A percentile compares a stretch with the other conserved stretches of the same genome.
phyloP scores from a whole-genome alignment of 2,329 filamentous ascomycete genomes.

The Tolypocladium album region DNA sequence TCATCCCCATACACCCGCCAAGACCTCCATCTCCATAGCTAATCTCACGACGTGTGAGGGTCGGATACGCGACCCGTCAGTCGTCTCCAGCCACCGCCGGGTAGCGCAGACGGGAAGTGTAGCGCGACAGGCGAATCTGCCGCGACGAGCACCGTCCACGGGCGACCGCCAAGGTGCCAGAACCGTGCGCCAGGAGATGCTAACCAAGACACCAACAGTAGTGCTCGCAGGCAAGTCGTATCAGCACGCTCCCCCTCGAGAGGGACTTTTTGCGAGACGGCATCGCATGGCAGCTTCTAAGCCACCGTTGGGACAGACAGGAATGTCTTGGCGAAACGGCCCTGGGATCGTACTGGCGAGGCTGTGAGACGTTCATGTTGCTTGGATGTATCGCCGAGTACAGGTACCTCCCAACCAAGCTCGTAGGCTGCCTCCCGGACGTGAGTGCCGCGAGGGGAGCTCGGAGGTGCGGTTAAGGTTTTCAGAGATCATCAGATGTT shows the following conservation, averaged over 20 bases:
- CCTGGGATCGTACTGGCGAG: not conserved
- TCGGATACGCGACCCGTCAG: not conserved
- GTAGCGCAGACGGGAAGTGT: not conserved
- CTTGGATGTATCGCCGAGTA: not conserved
- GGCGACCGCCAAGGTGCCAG: not conserved
- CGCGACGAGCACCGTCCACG: not conserved
- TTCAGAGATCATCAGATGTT: too few species aligned
- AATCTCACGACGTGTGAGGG: not conserved
- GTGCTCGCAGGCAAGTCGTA: not conserved
- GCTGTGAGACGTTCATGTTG: not conserved
- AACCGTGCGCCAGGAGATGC: not conserved
- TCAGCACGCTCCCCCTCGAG: not conserved
- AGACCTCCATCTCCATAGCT: not conserved
- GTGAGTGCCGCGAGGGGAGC: not conserved
- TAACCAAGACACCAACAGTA: not conserved
- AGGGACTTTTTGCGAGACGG: not conserved
- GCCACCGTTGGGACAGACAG: not conserved
- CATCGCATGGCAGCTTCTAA: not conserved
- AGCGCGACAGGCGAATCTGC: not conserved
- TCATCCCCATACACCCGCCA: not conserved
- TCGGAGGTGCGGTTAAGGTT: not conserved
- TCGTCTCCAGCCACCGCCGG: not conserved
- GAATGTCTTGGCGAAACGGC: not conserved
- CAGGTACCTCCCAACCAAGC: too few species aligned
- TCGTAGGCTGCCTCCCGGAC: not conserved